These are phyloP conservation scores for Barbarea vulgaris DNA, from an alignment of 345 rosid species.

Conservation along the genomic window DNA sequence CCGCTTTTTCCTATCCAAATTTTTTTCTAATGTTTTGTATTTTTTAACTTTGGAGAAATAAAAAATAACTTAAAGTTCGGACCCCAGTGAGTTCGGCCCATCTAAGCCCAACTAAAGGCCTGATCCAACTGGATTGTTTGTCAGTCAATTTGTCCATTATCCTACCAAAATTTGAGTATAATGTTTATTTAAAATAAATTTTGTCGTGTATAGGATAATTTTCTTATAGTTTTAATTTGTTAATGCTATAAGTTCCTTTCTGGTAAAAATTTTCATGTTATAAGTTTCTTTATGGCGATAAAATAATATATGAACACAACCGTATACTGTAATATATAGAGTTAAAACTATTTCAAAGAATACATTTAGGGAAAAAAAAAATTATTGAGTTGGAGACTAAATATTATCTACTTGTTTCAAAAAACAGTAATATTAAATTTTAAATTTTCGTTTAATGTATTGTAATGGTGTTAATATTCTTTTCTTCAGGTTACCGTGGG, in stretches of 20 bases:
- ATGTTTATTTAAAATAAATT: neutral
- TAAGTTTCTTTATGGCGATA: neutral
- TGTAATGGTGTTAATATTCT: no score
- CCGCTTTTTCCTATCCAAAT: constrained; percentile 35
- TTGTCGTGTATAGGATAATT: neutral
- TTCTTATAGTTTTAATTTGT: neutral
- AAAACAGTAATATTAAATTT: no score
- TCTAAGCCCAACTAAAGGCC: neutral
- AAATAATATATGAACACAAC: neutral
- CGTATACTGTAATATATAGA: neutral
- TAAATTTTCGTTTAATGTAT: no score
- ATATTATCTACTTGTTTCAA: neutral
- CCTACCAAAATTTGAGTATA: neutral
- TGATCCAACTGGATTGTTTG: neutral
- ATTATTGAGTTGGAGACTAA: neutral
- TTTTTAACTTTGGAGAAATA: neutral
- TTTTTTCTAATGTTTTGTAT: neutral
- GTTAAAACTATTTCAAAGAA: neutral
- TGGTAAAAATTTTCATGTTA: neutral
- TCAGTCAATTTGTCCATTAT: neutral
- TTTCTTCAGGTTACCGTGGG: no score
- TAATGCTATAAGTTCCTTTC: neutral
- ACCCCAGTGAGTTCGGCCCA: neutral
- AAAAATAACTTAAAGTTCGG: neutral
- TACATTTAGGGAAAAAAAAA: no score